phyloP scores from a whole-genome alignment of 345 rosid genomes.

The Citrus mangshanensis region DNA sequence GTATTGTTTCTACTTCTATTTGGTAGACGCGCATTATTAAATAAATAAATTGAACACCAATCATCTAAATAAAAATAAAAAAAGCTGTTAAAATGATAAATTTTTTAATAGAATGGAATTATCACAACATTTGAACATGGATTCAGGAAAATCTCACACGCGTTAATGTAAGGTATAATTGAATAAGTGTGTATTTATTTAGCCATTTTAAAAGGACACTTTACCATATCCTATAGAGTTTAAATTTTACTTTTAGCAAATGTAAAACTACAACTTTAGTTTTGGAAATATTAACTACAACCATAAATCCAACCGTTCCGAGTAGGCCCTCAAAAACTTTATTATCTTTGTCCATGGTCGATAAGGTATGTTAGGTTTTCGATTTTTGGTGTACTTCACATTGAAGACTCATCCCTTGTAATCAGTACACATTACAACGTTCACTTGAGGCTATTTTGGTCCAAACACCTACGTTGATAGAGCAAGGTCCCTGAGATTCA shows the following conservation, averaged over 20 bases:
- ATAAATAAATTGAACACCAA: neutral
- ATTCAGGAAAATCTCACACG: neutral
- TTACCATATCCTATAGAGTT: neutral
- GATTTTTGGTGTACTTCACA: neutral
- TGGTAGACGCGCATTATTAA: neutral
- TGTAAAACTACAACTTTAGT: neutral
- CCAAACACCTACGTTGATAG: neutral
- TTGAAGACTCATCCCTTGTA: neutral
- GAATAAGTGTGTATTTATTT: neutral
- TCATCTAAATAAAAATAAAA: no score
- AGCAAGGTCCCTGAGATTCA: neutral
- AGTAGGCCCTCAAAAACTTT: neutral
- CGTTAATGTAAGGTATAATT: neutral
- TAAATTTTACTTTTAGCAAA: neutral
- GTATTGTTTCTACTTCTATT: neutral
- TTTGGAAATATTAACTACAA: neutral
- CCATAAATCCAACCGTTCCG: neutral
- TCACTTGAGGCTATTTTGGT: conserved; percentile 2
- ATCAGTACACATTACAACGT: neutral
- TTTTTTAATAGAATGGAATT: neutral
- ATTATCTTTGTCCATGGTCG: neutral
- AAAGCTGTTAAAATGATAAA: neutral
- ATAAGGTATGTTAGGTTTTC: neutral
- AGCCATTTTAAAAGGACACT: neutral
- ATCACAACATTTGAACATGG: neutral